Evolutionary conservation across 208 protist genomes (phyloP).

Genomic region (Trypanosoma theileri): DNA sequence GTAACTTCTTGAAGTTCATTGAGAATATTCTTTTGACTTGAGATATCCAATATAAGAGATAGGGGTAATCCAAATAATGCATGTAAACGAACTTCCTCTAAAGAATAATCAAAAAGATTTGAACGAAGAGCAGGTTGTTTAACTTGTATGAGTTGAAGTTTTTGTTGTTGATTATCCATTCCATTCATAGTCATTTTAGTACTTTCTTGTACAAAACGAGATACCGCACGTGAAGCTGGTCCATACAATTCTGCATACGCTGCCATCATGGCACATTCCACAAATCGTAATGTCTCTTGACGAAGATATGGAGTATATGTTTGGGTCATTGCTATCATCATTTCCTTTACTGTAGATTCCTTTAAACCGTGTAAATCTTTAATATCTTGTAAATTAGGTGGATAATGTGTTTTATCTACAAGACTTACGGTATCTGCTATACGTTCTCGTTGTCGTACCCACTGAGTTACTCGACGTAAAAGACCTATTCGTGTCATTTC

Average conservation of each 20-base stretch:
- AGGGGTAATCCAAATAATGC: conserved; percentile 71
- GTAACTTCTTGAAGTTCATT: conserved; percentile 5
- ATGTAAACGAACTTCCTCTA: conserved; percentile 55
- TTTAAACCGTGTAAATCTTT: conserved; percentile 40
- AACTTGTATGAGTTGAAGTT: conserved; percentile 33
- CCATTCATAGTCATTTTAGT: background rate
- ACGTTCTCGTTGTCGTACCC: conserved; percentile 25
- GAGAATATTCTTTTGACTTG: conserved; percentile 13
- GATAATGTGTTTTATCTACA: conserved; percentile 23
- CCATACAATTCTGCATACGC: conserved; percentile 83
- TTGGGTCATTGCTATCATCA: conserved; percentile 53
- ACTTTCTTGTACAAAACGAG: conserved; percentile 18
- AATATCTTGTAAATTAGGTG: conserved; percentile 47
- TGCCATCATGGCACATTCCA: conserved; percentile 60
- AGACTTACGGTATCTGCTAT: conserved; percentile 5
- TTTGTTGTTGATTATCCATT: conserved; percentile 4
- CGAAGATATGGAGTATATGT: conserved; percentile 78
- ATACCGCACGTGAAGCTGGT: conserved; percentile 32
- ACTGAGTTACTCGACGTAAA: conserved; percentile 31
- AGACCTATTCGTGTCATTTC: conserved; percentile 23
- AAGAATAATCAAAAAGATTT: conserved; percentile 33
- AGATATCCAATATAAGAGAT: conserved; percentile 2
- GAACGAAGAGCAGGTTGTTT: conserved; percentile 31
- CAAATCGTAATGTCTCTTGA: conserved; percentile 63
- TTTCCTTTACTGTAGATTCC: conserved; percentile 42